Base-by-base conservation (phyloP, 306 rosid genomes). In the Sesbania bispinosa region DNA sequence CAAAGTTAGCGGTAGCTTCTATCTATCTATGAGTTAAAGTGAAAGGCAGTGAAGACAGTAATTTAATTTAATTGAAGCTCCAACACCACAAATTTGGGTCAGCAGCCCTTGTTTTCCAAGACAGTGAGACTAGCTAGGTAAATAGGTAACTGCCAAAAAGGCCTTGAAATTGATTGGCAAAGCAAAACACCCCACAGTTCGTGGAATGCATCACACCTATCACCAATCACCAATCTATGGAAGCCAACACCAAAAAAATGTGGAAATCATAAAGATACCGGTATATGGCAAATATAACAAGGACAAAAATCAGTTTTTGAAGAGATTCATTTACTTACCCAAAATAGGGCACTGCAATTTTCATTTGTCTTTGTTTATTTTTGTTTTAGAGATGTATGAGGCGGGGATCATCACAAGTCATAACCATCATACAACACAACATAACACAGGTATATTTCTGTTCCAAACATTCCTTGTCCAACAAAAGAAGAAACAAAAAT, bases 381-480 rank as follows among this genome's bases (percentile, higher is more conserved):
- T 45, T 51, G 71, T 32, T 73, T 7, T 42, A n/a, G 11, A 32
- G 36, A 6, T 32, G 5, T 18, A 19, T 71, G 48, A 59, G 69
- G 45, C 45, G 10, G 10, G 75, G 65, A 50, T 41, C 41, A 21
- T 60, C 63, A 69, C 21, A 5, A 10, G 19, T 53, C 73, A 65
- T 46, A 35, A 5, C 62, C 21, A 36, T 50, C 38, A 33, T 2
- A 35, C 8, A 35, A 35, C 7, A 50, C 60, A 23, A n/a, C n/a
- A n/a, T n/a, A 10, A 13, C 35, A 50, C 60, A 23, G 46, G 79
- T 77, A 71, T 85, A 74, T 86, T 85, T 84, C 77, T 38, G 71
- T 53, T 80, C 55, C 85, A 86, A 85, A 86, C 96, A 88, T 89
- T 88, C 89, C 73, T 79, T 83, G 78, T 61, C 83, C 84, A 68